Evolutionary conservation across 2,329 filamentous ascomycete species (phyloP).

Genomic region (Pseudogymnoascus sp.): DNA sequence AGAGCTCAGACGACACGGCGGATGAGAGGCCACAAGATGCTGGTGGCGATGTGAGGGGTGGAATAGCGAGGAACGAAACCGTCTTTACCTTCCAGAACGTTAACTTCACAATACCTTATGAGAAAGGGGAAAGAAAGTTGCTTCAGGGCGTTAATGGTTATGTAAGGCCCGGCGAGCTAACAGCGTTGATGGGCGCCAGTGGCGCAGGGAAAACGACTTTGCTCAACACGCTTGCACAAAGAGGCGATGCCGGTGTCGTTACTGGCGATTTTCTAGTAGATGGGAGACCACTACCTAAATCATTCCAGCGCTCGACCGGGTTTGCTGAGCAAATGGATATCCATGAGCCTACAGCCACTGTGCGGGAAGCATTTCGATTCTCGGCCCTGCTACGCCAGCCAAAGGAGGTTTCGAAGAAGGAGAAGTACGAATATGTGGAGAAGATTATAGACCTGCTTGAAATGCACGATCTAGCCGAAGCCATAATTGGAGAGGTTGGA

Average conservation of each 20-base stretch:
- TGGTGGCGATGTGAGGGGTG: slow-evolving; percentile 33
- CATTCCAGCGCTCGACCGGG: slow-evolving; percentile 55
- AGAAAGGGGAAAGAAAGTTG: slow-evolving; percentile 49
- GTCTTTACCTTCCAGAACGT: slow-evolving; percentile 49
- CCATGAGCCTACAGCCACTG: slow-evolving; percentile 53
- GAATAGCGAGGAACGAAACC: slow-evolving; percentile 50
- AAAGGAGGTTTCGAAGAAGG: slow-evolving; percentile 41
- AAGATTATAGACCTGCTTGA: slow-evolving; percentile 61
- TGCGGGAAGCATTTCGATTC: slow-evolving; percentile 55
- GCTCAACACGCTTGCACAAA: slow-evolving; percentile 52
- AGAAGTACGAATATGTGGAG: slow-evolving; percentile 62
- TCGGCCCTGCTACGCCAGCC: slow-evolving; percentile 53
- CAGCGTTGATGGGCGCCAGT: slow-evolving; percentile 53
- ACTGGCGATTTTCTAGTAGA: slow-evolving; percentile 55
- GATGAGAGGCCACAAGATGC: slow-evolving; percentile 16
- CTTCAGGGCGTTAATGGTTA: slow-evolving; percentile 54
- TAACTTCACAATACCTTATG: slow-evolving; percentile 63
- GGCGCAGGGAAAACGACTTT: slow-evolving; percentile 60
- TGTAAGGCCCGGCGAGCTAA: slow-evolving; percentile 52
- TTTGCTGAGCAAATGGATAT: slow-evolving; percentile 60
- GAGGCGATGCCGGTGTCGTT: slow-evolving; percentile 58
- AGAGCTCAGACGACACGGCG: slow-evolving; percentile 16
- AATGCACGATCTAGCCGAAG: slow-evolving; percentile 72
- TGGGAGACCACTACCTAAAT: slow-evolving; percentile 45
- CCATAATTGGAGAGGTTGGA: slow-evolving; percentile 77